phyloP scores from a whole-genome alignment of 345 rosid species.

The Aegle marmelos region DNA sequence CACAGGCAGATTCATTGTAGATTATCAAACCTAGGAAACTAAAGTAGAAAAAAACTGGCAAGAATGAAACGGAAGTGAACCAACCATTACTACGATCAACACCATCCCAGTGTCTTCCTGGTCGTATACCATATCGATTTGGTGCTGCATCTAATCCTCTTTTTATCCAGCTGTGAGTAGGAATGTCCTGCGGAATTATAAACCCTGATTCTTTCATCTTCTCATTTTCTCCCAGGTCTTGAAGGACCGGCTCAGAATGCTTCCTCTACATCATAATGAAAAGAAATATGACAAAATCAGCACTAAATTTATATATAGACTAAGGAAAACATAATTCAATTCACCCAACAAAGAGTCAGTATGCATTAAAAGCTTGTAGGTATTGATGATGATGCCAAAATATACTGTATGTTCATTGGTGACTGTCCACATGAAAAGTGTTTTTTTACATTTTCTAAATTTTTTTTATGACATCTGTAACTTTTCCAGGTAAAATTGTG shows the following conservation, averaged over 20 bases:
- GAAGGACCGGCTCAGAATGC: constrained; percentile 40
- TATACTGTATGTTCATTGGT: neutral
- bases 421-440: neutral
- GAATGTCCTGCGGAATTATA: constrained; percentile 75
- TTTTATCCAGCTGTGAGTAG: constrained; percentile 79
- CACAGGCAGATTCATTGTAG: neutral
- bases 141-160: constrained; percentile 79
- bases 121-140: constrained; percentile 80
- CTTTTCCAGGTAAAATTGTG: neutral
- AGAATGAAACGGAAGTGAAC: constrained; percentile 14
- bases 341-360: neutral
- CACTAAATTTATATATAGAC: neutral
- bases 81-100: constrained; percentile 87
- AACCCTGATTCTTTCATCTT: constrained; percentile 93
- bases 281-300: constrained; percentile 1
- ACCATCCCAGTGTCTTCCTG: constrained; percentile 99
- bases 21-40: neutral
- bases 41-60: neutral
- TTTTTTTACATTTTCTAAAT: neutral
- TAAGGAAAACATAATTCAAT: neutral
- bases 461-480: neutral
- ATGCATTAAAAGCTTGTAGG: neutral
- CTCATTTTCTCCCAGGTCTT: constrained; percentile 76
- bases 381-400: neutral
- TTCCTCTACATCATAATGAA: constrained; percentile 50